These are phyloP conservation scores for Colletotrichum sp. DNA, from an alignment of 2,329 filamentous ascomycete genomes.

Conservation along the genomic window DNA sequence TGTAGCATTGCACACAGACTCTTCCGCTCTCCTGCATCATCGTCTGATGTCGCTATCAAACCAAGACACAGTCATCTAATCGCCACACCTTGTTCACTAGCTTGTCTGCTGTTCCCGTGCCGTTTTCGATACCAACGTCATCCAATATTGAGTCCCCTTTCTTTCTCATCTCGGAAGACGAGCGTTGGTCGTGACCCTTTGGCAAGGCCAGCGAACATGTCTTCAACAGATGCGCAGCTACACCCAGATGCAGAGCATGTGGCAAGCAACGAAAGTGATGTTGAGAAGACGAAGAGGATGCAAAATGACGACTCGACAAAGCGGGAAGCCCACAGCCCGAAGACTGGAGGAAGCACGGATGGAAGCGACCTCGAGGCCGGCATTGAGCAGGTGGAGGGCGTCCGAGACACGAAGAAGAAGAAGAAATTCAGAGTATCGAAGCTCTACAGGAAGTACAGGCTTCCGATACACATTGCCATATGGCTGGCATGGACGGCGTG, in stretches of 20 bases:
- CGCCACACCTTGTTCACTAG: not conserved
- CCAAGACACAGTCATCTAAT: not conserved
- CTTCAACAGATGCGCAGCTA: not conserved
- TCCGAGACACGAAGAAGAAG: not conserved
- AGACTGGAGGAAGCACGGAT: not conserved
- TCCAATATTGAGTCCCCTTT: not conserved
- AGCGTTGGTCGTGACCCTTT: not conserved
- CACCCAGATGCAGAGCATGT: not conserved
- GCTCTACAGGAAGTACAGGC: conserved; percentile 1
- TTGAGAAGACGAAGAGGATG: not conserved
- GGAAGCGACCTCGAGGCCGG: conserved; percentile 7
- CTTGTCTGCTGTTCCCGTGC: not conserved
- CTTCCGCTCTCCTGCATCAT: not conserved
- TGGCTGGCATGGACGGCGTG: conserved; percentile 15
- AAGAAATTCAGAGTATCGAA: not conserved
- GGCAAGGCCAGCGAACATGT: not conserved
- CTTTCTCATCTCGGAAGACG: not conserved
- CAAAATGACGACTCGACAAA: not conserved
- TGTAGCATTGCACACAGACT: not conserved
- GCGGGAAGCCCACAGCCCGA: not conserved
- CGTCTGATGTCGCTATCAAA: not conserved
- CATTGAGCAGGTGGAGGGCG: not conserved
- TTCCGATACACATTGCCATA: conserved; percentile 1
- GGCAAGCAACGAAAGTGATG: not conserved
- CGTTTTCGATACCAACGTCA: not conserved